Percentiles rank a stretch among this genome's conserved stretches.
Evolutionary conservation across 2,329 filamentous ascomycete species (phyloP).

Genomic region (Colletotrichum sp.): DNA sequence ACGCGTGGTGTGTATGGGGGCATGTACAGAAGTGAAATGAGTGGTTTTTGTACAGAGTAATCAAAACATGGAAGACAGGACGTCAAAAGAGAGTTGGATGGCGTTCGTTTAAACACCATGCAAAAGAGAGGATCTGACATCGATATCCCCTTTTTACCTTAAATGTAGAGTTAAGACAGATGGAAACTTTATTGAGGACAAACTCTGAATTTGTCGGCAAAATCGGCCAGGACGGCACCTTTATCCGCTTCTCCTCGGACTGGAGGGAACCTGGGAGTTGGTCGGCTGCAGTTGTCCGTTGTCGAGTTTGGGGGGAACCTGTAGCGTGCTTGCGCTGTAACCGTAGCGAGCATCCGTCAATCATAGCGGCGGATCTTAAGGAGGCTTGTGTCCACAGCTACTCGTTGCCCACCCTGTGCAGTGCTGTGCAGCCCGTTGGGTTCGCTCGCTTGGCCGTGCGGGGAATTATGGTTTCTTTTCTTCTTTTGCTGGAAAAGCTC

Average conservation of each 20-base stretch:
- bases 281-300: background rate
- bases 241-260: background rate
- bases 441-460: background rate
- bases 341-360: background rate
- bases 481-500: background rate
- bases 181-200: background rate
- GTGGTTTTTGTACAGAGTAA: background rate
- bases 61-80: background rate
- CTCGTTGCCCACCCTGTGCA: background rate
- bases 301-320: background rate
- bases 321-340: background rate
- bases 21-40: background rate
- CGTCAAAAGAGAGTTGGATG: background rate
- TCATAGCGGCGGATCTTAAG: slow-evolving; percentile 14
- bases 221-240: slow-evolving; percentile 1
- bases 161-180: background rate
- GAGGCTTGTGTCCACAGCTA: background rate
- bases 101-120: background rate
- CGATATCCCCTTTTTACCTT: background rate
- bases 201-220: background rate
- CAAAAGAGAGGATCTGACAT: background rate
- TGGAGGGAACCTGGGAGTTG: background rate
- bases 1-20: background rate
- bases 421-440: background rate
- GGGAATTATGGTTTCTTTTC: background rate